Evolutionary conservation across 2,329 filamentous ascomycete species (phyloP).

Genomic region (Bisporella sp.): DNA sequence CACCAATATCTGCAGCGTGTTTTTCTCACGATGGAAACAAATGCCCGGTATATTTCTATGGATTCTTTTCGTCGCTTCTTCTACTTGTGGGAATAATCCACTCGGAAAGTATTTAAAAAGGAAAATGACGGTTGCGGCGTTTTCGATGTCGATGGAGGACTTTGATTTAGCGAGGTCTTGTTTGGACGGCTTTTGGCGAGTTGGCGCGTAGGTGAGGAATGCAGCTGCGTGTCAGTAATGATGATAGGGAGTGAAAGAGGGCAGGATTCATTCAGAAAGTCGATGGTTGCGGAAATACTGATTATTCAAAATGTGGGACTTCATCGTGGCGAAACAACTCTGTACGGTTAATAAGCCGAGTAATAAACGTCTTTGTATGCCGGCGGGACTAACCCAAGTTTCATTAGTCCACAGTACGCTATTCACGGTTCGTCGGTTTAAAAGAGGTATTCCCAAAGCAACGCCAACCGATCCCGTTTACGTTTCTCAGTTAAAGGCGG

Average conservation of each 20-base stretch:
- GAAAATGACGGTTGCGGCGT: no score
- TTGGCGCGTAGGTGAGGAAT: no score
- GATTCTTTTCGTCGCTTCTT: no score
- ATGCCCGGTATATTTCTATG: no score
- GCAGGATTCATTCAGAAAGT: not conserved
- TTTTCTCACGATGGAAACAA: no score
- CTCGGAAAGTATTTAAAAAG: no score
- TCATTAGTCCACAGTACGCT: conserved; percentile 6
- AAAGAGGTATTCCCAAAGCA: conserved; percentile 6
- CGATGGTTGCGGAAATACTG: not conserved
- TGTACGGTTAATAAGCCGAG: not conserved
- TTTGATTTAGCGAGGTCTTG: not conserved
- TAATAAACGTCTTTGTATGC: conserved; percentile 1
- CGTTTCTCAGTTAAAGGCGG: conserved; percentile 5
- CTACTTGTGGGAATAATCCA: no score
- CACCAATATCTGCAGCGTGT: no score
- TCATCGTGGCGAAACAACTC: not conserved
- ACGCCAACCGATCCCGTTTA: conserved; percentile 1
- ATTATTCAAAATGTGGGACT: not conserved
- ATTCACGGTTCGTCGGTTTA: conserved; percentile 4
- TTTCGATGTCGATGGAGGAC: no score
- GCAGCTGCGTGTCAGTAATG: no score
- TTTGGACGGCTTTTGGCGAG: no score
- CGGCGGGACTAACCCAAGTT: conserved; percentile 8
- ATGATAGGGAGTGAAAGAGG: no score